Conservation (phyloP, 177 flowering plant genomes). For the Vitis hybrid region DNA sequence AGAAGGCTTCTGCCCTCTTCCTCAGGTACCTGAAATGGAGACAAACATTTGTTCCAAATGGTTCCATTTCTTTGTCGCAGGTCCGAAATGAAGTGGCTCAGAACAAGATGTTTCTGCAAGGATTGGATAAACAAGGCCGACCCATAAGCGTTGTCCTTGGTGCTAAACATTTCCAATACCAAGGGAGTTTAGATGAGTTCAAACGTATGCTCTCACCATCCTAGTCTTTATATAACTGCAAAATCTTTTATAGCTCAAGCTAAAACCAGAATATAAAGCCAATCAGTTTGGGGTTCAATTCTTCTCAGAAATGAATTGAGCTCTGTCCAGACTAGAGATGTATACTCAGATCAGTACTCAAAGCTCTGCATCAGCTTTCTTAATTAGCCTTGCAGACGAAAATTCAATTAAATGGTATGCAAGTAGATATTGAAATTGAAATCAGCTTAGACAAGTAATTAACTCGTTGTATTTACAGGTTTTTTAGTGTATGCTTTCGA, state of each 20-base stretch:
- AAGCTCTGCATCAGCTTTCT: too few species aligned
- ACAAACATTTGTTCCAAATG: slow-evolving; percentile 55
- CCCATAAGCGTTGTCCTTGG: slow-evolving; percentile 54
- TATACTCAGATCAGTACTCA: too few species aligned
- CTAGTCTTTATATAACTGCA: not conserved
- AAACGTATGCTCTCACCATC: slow-evolving; percentile 49
- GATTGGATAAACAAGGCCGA: slow-evolving; percentile 64
- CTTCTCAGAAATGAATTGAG: not conserved
- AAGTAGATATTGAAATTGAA: not conserved
- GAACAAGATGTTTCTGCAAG: slow-evolving; percentile 75
- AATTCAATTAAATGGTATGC: too few species aligned
- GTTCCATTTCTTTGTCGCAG: slow-evolving; percentile 48
- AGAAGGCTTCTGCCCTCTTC: slow-evolving; percentile 60
- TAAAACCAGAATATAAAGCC: too few species aligned
- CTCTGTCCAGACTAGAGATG: not conserved
- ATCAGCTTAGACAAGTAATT: not conserved
- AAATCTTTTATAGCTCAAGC: not conserved
- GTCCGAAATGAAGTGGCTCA: slow-evolving; percentile 58
- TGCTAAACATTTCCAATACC: slow-evolving; percentile 44
- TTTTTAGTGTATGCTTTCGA: slow-evolving; percentile 56
- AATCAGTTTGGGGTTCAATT: too few species aligned
- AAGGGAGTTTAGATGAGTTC: slow-evolving; percentile 63
- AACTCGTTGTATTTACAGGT: slow-evolving; percentile 37
- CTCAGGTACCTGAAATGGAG: slow-evolving; percentile 75
- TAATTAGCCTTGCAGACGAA: too few species aligned